Conservation (phyloP, 2,329 filamentous ascomycete species). For the Fusarium sp. region DNA sequence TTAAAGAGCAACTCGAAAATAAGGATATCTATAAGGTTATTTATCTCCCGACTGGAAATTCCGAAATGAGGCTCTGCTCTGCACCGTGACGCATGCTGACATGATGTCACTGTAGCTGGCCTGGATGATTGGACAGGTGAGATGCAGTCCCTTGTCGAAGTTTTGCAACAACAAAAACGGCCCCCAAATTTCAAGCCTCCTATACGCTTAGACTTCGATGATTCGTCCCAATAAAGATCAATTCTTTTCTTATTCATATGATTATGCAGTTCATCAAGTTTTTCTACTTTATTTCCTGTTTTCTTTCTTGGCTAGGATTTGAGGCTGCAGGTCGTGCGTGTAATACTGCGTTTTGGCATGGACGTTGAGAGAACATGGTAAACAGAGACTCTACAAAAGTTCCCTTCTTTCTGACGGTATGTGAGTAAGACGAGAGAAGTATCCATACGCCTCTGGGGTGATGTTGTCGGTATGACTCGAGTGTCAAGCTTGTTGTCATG, state of each 20-base stretch:
- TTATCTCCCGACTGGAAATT: background rate
- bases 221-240: background rate
- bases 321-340: background rate
- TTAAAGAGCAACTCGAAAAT: background rate
- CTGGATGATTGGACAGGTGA: background rate
- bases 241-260: background rate
- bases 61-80: background rate
- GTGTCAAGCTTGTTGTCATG: background rate
- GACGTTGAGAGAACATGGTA: background rate
- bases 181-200: background rate
- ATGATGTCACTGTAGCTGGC: background rate
- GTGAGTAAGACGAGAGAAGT: background rate
- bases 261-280: background rate
- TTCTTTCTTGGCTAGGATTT: background rate
- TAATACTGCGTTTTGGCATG: background rate
- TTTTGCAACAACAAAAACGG: background rate
- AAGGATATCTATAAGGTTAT: background rate
- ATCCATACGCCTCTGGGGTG: background rate
- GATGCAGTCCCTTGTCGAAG: background rate
- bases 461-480: background rate
- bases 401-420: background rate
- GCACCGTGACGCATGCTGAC: constrained; percentile 3
- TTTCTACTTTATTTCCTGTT: background rate
- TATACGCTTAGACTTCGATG: background rate
- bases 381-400: background rate